phyloP scores from a whole-genome alignment of 73 alveolate species.

The Tetrahymena thermophila region DNA sequence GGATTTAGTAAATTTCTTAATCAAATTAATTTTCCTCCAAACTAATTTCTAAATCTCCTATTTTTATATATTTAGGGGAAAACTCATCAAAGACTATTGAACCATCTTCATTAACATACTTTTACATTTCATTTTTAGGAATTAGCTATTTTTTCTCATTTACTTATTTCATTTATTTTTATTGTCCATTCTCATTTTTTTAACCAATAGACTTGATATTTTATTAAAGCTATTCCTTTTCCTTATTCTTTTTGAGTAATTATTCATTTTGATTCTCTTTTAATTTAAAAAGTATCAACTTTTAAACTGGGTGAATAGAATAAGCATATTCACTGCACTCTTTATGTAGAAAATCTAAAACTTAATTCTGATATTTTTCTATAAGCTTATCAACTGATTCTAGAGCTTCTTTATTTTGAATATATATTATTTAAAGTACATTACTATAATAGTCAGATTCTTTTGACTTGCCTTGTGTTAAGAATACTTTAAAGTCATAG shows the following conservation, averaged over 20 bases:
- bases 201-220: neutral
- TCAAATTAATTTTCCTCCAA: neutral
- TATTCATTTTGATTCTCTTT: neutral
- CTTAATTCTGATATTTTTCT: neutral
- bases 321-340: neutral
- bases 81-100: neutral
- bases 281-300: neutral
- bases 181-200: neutral
- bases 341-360: neutral
- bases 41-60: neutral
- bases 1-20: neutral
- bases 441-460: neutral
- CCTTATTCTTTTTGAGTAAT: neutral
- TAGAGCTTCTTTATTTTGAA: neutral
- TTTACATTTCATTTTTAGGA: neutral
- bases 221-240: neutral
- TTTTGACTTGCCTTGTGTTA: neutral
- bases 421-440: neutral
- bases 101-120: neutral
- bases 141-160: neutral
- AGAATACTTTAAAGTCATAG: neutral
- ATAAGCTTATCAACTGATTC: neutral
- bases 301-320: neutral
- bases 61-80: neutral
- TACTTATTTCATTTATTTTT: neutral